Evolutionary conservation across 169 alveolate genomes (phyloP).

Genomic region (Theileria parva): DNA sequence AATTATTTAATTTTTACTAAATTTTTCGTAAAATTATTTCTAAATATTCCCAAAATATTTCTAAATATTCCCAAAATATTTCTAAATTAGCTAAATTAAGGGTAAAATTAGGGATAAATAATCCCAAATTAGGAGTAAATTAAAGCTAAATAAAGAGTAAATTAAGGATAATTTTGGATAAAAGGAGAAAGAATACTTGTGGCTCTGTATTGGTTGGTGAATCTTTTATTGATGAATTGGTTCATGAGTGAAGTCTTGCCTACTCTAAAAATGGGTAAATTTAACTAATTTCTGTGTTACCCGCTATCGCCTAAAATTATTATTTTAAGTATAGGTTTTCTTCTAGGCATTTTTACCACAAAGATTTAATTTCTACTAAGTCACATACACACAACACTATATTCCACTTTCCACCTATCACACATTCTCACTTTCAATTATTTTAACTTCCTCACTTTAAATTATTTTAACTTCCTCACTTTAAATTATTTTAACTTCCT

Average conservation of each 20-base stretch:
- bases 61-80: too few relatives aligned
- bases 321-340: conserved; percentile 90
- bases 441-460: too few relatives aligned
- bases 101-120: neutral
- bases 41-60: too few relatives aligned
- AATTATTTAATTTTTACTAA: too few relatives aligned
- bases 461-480: neutral
- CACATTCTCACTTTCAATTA: too few relatives aligned
- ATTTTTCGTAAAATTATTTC: too few relatives aligned
- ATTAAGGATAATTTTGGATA: too few relatives aligned
- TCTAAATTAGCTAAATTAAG: too few relatives aligned
- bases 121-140: neutral
- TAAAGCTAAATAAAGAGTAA: conserved; percentile 10
- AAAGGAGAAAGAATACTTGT: too few relatives aligned
- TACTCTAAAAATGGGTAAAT: conserved; percentile 78
- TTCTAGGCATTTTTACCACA: conserved; percentile 54
- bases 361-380: neutral
- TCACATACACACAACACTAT: conserved; percentile 13
- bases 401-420: neutral
- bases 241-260: conserved; percentile 98
- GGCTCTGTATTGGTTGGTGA: conserved; percentile 95
- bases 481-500: neutral
- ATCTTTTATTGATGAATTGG: conserved; percentile 94
- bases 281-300: conserved; percentile 60
- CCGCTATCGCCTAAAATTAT: conserved; percentile 98